Base-by-base conservation (phyloP, 78 protist species). In the Dictyostelium intermedium region DNA sequence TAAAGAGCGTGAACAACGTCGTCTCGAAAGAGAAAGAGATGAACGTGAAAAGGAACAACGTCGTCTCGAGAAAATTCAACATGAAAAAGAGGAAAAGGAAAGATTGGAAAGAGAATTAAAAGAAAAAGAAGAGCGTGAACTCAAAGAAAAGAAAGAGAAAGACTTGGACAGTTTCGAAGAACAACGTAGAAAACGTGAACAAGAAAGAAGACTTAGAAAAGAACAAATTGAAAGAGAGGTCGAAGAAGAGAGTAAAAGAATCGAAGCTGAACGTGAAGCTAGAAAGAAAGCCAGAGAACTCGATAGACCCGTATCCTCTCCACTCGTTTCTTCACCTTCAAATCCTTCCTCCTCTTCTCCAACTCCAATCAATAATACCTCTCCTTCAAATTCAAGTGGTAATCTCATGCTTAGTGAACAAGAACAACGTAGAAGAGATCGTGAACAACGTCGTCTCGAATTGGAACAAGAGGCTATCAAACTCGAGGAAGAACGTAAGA, bases 141-240 rank as follows among this genome's bases (percentile, higher is more conserved):
- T 69, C 34, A 14, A 47, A 37, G 72, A 86, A 34, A 73, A 77
- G 66, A 56, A 39, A 45, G 91, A 74, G 30, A 85, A 85, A 50
- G 91, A 41, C 16, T 25, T 76, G 1, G 93, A 87, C 3, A 74
- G 61, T 4, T 79, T 14, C 34, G 93, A 87, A 61, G 30, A 61
- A 39, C 83, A 78, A 47, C 56, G 94, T 79, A 37, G 39, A 47
- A 16, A 35, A 25, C 82, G 87, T 70, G 94, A 89, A 61, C 70
- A 80, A 7, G 94, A 89, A 61, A 37, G 87, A 61, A 80, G 82
- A 69, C 14, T 43, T 27, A 60, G 87, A 70, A 60, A 69, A 78
- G 87, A 80, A 47, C 94, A 89, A 89, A 80, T 70, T n/a, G 94
- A 89, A 27, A 83, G 63, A 50, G 94, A 78, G 8, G 45, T 70